Base-by-base conservation (phyloP, 164 flowering plant genomes). In the Kingdonia uniflora region DNA sequence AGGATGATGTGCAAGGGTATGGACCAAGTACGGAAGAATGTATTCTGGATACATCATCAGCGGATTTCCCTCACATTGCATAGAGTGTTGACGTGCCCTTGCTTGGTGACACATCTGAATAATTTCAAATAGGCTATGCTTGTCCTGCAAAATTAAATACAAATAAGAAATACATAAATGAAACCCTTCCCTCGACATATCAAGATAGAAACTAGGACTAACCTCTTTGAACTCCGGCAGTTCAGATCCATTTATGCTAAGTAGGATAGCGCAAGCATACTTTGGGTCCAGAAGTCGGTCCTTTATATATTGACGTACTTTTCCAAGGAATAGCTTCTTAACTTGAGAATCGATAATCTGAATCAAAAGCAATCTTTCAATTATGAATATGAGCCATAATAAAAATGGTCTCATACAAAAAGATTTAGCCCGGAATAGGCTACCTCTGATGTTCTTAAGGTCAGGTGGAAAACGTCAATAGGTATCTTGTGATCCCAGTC, bases 401-500 rank as follows among this genome's bases (percentile, higher is more conserved):
- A 24, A 48, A n/a, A 19, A 21, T 5, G 0, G 7, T 0, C 2
- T 11, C 35, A 47, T 55, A 17, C 25, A 50, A 44, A 43, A 46
- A 62, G 25, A 24, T 38, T 50, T 11, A 47, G 60, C 52, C 33
- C 21, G 2, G 14, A 22, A 57, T 24, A 26, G 50, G 24, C 48
- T 48, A 87, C 99, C 97, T 92, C 95, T 57, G 89, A 65, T 29
- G 70, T 73, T 66, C 69, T 80, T 52, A 89, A 54, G 33, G 87
- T 77, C 52, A 92, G 74, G 61, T 86, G 80, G 65, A 88, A 89
- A 49, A 88, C 55, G 62, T 84, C 87, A 57, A 77, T 52, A 6
- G 97, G 87, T 59, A 92, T 88, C 70, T 76, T 89, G 43, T 92
- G 77, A 63, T 92, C 97, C 99, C 99, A 92, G 62, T 64, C 64